Conservation (phyloP, 495 filamentous ascomycete species). For the Penicillium argentinense region DNA sequence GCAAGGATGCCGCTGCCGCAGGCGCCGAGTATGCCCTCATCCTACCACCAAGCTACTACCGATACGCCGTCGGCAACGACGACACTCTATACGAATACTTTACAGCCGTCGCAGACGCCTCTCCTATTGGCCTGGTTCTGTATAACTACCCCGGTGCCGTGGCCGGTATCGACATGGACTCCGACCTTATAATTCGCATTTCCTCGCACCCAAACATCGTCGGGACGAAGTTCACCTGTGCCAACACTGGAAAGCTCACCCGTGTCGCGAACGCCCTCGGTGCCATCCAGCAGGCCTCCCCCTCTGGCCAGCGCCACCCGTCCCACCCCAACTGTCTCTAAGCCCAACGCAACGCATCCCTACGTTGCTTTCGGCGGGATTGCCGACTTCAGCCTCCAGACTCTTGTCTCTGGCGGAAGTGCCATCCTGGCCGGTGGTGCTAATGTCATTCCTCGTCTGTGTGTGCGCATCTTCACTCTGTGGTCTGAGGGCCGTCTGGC, state of each 20-base stretch:
- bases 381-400: conserved; percentile 85
- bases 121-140: conserved; percentile 75
- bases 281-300: conserved; percentile 61
- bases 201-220: conserved; percentile 81
- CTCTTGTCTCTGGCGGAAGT: conserved; percentile 72
- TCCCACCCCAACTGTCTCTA: conserved; percentile 28
- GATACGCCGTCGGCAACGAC: conserved; percentile 70
- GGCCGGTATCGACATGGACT: conserved; percentile 90
- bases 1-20: conserved; percentile 63
- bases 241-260: conserved; percentile 85
- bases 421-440: conserved; percentile 87
- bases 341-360: conserved; percentile 47
- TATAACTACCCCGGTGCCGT: conserved; percentile 94
- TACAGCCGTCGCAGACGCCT: conserved; percentile 69
- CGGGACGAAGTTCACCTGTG: conserved; percentile 90
- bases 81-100: conserved; percentile 76
- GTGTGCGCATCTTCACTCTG: conserved; percentile 78
- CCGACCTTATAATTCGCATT: conserved; percentile 78
- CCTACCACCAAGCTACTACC: conserved; percentile 83
- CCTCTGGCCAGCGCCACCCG: conserved; percentile 35
- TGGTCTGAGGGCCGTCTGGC: conserved; percentile 70
- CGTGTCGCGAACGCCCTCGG: conserved; percentile 76
- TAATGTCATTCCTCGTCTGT: conserved; percentile 81
- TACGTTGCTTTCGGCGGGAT: conserved; percentile 90
- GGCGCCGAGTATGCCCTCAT: conserved; percentile 79